A percentile compares a stretch with the other conserved stretches of the same genome.
phyloP scores from a whole-genome alignment of 2,329 filamentous ascomycete genomes.

The Xylariales sp. region DNA sequence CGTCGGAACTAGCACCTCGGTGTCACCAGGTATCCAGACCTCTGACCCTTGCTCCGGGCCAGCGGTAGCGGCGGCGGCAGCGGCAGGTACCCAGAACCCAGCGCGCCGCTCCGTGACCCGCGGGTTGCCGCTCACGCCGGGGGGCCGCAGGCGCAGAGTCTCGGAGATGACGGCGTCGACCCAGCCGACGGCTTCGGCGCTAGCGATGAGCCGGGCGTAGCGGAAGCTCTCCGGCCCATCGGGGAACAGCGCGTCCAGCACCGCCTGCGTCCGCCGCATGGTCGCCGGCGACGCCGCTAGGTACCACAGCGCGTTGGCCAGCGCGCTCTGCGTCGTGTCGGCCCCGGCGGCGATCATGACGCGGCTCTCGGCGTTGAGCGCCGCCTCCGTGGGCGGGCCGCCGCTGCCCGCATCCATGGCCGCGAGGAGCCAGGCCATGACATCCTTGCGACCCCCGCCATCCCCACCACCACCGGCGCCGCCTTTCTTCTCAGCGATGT shows the following conservation, averaged over 20 bases:
- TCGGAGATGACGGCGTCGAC: constrained; percentile 9
- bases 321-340: constrained; percentile 8
- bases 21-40: constrained; percentile 7
- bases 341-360: constrained; percentile 9
- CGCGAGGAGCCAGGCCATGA: constrained; percentile 7
- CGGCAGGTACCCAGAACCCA: neutral
- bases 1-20: constrained; percentile 5
- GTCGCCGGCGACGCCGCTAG: constrained; percentile 1
- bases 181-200: constrained; percentile 6
- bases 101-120: neutral
- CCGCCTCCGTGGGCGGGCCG: constrained; percentile 4
- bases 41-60: constrained; percentile 3
- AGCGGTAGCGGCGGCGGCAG: constrained; percentile 3
- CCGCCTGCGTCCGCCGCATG: neutral
- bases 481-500: neutral
- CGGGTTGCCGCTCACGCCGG: constrained; percentile 7
- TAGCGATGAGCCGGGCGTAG: constrained; percentile 5
- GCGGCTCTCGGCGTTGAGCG: constrained; percentile 6
- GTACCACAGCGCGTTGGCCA: constrained; percentile 7
- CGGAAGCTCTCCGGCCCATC: constrained; percentile 2
- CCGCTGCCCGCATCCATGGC: constrained; percentile 6
- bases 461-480: neutral
- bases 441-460: constrained; percentile 3
- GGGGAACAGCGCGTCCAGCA: constrained; percentile 6
- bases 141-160: constrained; percentile 8